Base-by-base conservation (phyloP, 768 basidiomycete genomes). In the Steccherinum ochraceum region DNA sequence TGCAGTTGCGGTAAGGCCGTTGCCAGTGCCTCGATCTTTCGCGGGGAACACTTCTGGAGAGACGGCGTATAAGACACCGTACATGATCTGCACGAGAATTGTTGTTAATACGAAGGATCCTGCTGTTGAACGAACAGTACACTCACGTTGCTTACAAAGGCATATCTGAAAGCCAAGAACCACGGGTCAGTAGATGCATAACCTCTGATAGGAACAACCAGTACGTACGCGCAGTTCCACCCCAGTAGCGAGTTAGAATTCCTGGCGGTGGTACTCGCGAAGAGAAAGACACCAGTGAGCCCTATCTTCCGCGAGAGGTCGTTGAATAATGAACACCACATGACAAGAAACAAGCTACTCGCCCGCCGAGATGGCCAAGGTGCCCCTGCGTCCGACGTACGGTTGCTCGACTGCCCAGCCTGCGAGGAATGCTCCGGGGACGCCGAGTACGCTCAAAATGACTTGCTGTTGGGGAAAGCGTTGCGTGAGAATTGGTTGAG, bases 211-310 rank as follows among this genome's bases (percentile, higher is more conserved):
- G n/a, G n/a, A n/a, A n/a, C 7, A 43, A 18, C 41, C 41, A n/a
- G 26, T 23, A 56, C 57, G 19, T 40, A 58, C 54, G 62, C 85
- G 60, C 86, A 90, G 65, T 89, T 89, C 87, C 87, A 90, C 44
- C 81, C 87, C 21, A 90, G 72, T 40, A 89, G 73, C 23, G 78
- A 73, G 53, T 83, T 72, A 5, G 83, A 86, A 52, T 76, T 81
- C 57, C 79, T 75, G 24, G 87, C 77, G n/a, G 86, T 89, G 42
- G 87, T 89, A 25, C 78, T 82, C 55, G 75, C 81, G 59, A 86
- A 83, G 43, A 92, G 75, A 69, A 89, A 89, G 12, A 73, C 74
- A 13, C 86, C 87, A 11, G 88, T 89, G 59, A 89, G 73, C 62
- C 75, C 80, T 83, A 68, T 61, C 61, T 74, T 73, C 64, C 67